Conservation (phyloP, 2,329 filamentous ascomycete species). For the Exophiala sideris region DNA sequence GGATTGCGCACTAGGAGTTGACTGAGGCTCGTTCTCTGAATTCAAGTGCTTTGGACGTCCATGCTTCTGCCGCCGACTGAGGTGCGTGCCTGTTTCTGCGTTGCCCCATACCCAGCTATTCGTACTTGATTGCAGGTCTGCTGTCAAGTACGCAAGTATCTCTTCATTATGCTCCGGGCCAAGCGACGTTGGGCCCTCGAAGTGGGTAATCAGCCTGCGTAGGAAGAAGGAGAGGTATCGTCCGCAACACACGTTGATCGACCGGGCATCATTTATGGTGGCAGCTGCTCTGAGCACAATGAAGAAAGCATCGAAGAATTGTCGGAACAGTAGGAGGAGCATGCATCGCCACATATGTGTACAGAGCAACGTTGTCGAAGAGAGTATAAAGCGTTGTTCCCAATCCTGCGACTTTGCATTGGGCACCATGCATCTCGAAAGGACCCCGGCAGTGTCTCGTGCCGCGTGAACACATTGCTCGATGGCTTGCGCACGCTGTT, state of each 20-base stretch:
- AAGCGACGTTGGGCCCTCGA: constrained; percentile 41
- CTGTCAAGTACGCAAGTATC: constrained; percentile 78
- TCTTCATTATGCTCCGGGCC: constrained; percentile 71
- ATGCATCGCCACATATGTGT: constrained; percentile 84
- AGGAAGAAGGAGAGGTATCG: constrained; percentile 80
- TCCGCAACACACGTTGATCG: constrained; percentile 74
- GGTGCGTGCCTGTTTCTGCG: constrained; percentile 45
- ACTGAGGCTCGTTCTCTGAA: constrained; percentile 19
- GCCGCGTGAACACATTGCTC: constrained; percentile 72
- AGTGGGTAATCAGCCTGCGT: constrained; percentile 58
- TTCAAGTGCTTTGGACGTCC: constrained; percentile 19
- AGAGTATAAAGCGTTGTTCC: constrained; percentile 57
- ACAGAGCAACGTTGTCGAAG: constrained; percentile 71
- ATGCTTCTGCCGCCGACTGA: constrained; percentile 27
- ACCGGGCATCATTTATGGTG: constrained; percentile 66
- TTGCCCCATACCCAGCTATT: constrained; percentile 76
- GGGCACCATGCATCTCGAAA: constrained; percentile 62
- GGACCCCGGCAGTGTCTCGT: constrained; percentile 72
- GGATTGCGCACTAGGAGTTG: constrained; percentile 18
- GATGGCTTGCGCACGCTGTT: constrained; percentile 67
- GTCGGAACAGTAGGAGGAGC: constrained; percentile 72
- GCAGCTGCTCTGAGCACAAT: constrained; percentile 69
- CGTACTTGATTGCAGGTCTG: constrained; percentile 76
- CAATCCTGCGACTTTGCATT: constrained; percentile 33
- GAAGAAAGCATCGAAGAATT: constrained; percentile 68